Conservation (phyloP, 108 stramenopile genomes). For the Pseudonitzschia pungens region DNA sequence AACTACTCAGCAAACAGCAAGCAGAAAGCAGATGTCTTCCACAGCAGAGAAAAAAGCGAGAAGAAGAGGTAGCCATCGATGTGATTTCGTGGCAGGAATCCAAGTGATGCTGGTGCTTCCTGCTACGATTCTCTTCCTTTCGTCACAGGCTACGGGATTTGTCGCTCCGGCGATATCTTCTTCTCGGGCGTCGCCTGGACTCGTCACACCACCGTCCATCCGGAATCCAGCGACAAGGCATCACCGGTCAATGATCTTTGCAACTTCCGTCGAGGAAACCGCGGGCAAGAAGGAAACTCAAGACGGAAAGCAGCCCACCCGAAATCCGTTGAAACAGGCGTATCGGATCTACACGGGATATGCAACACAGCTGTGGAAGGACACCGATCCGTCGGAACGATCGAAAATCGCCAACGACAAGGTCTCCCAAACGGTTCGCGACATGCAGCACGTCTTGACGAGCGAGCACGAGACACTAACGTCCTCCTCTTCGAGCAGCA, state of each 20-base stretch:
- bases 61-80: neutral
- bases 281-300: neutral
- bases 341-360: slow-evolving; percentile 36
- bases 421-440: slow-evolving; percentile 34
- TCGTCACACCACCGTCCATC: neutral
- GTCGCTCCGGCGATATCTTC: neutral
- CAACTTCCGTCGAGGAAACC: neutral
- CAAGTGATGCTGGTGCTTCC: neutral
- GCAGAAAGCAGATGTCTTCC: neutral
- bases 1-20: neutral
- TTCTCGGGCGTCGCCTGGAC: neutral
- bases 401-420: slow-evolving; percentile 48
- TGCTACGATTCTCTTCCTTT: neutral
- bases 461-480: slow-evolving; percentile 13
- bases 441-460: slow-evolving; percentile 41
- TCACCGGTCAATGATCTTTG: neutral
- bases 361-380: slow-evolving; percentile 50
- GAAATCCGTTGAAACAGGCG: slow-evolving; percentile 17
- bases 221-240: neutral
- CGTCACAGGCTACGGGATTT: neutral
- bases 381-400: slow-evolving; percentile 46
- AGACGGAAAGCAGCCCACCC: neutral
- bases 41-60: neutral
- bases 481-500: neutral
- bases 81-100: neutral